Conservation (phyloP, 225 moss, liverwort and hornwort genomes). For the Sphagnum contortum region DNA sequence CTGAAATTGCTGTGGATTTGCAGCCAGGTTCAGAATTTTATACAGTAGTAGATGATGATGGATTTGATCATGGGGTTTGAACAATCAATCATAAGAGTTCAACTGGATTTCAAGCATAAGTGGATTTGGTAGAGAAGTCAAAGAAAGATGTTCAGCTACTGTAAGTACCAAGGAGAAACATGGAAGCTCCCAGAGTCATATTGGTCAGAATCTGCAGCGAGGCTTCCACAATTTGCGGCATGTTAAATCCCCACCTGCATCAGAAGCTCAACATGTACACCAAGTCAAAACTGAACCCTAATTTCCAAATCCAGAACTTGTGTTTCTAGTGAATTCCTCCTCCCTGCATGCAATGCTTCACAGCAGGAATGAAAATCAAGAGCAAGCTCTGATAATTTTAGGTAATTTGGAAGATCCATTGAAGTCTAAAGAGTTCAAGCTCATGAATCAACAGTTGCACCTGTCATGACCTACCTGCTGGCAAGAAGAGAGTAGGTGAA, state of each 20-base stretch:
- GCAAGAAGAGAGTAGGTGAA: conserved; percentile 37
- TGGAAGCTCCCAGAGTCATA: conserved; percentile 35
- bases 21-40: neutral
- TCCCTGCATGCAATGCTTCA: no score
- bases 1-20: neutral
- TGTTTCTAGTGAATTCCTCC: no score
- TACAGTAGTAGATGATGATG: neutral
- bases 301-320: no score
- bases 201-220: conserved; percentile 35
- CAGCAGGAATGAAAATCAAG: no score
- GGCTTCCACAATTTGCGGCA: conserved; percentile 20
- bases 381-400: no score
- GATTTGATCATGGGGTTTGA: neutral
- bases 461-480: conserved; percentile 21
- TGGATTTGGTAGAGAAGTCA: neutral
- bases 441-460: no score
- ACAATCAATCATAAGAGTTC: no score
- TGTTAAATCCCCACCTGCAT: conserved; percentile 28
- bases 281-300: neutral
- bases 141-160: neutral
- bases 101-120: no score
- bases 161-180: conserved; percentile 32
- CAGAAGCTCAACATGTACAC: neutral
- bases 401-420: no score
- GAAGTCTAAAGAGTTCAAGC: no score